A percentile compares a stretch with the other conserved stretches of the same genome.
Evolutionary conservation across 2,329 filamentous ascomycete species (phyloP).

Genomic region (Gliomastix tumulicola): DNA sequence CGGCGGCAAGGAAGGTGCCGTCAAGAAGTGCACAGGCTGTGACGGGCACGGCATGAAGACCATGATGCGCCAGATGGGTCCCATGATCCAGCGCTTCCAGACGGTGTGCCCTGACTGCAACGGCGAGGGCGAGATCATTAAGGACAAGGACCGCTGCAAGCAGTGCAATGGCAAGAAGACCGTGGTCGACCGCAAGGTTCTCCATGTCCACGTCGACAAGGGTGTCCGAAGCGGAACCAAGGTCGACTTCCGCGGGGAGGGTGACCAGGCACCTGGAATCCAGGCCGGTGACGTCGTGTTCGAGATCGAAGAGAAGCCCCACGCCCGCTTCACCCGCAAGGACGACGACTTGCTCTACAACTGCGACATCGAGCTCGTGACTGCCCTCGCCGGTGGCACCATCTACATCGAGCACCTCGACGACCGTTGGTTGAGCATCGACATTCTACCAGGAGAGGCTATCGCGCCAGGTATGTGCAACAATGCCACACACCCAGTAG

Average conservation of each 20-base stretch:
- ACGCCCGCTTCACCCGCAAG: slow-evolving; percentile 88
- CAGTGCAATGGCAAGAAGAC: slow-evolving; percentile 97
- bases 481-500: too few species aligned
- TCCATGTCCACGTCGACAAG: slow-evolving; percentile 95
- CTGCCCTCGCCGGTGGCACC: slow-evolving; percentile 83
- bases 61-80: slow-evolving; percentile 99
- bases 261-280: slow-evolving; percentile 90
- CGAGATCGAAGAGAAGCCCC: slow-evolving; percentile 99
- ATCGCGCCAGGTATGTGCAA: slow-evolving; percentile 88
- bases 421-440: slow-evolving; percentile 91
- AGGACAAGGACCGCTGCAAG: slow-evolving; percentile 97
- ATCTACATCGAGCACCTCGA: slow-evolving; percentile 95
- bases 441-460: slow-evolving; percentile 89
- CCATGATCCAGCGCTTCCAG: slow-evolving; percentile 99
- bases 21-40: slow-evolving; percentile 85
- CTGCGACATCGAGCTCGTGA: slow-evolving; percentile 91
- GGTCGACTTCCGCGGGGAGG: slow-evolving; percentile 94
- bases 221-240: slow-evolving; percentile 92
- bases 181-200: slow-evolving; percentile 90
- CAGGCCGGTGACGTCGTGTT: slow-evolving; percentile 95
- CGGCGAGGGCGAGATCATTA: slow-evolving; percentile 93
- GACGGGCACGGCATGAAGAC: slow-evolving; percentile 98
- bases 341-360: slow-evolving; percentile 95
- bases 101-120: slow-evolving; percentile 98
- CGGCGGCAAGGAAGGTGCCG: slow-evolving; percentile 96